These are phyloP conservation scores for Ophiosphaerella korrae DNA, from an alignment of 2,329 filamentous ascomycete species.

Conservation along the genomic window DNA sequence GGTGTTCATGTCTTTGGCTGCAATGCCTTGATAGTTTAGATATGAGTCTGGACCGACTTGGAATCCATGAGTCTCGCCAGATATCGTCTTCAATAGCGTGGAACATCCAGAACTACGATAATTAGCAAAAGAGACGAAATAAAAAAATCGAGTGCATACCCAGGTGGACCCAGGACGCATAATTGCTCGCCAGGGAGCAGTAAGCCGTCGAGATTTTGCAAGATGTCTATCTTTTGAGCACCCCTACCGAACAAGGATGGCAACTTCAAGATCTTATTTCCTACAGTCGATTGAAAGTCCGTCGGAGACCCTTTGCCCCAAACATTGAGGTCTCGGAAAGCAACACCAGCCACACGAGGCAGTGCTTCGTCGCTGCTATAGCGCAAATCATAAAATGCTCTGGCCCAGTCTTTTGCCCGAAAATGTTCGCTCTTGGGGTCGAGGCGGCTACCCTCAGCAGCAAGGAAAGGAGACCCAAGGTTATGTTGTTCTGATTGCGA, in stretches of 20 bases:
- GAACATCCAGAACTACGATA: constrained; percentile 65
- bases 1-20: constrained; percentile 73
- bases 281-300: constrained; percentile 71
- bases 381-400: constrained; percentile 52
- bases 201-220: constrained; percentile 69
- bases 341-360: constrained; percentile 62
- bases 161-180: constrained; percentile 72
- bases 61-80: constrained; percentile 81
- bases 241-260: constrained; percentile 57
- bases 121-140: constrained; percentile 1
- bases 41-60: constrained; percentile 70
- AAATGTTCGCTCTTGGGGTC: constrained; percentile 52
- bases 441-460: constrained; percentile 45
- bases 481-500: constrained; percentile 43
- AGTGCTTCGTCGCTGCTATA: constrained; percentile 56
- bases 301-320: constrained; percentile 68
- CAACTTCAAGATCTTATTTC: constrained; percentile 63
- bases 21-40: constrained; percentile 79
- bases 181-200: constrained; percentile 73
- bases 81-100: constrained; percentile 80
- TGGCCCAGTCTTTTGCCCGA: constrained; percentile 51
- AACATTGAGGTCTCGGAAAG: constrained; percentile 68
- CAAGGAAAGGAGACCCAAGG: constrained; percentile 37
- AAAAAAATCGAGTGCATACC: constrained; percentile 16
- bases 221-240: constrained; percentile 65